Conservation (phyloP, 164 flowering plant genomes). For the Sedum album region DNA sequence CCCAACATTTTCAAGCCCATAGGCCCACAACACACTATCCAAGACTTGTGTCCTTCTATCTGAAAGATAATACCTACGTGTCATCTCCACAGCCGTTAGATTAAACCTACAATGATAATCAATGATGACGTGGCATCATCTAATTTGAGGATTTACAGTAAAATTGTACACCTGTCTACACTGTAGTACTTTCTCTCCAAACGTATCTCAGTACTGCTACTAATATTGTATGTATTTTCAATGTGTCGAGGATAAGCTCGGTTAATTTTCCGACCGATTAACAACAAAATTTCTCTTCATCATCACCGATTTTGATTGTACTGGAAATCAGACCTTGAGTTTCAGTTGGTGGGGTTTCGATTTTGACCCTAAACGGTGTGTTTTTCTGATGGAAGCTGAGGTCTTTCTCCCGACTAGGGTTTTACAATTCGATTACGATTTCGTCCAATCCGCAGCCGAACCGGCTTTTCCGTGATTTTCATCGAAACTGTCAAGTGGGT, state of each 20-base stretch:
- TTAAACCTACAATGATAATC: too few species aligned
- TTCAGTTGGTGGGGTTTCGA: not conserved
- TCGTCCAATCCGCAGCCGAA: not conserved
- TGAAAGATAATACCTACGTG: too few species aligned
- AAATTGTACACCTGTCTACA: not conserved
- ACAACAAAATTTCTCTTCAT: not conserved
- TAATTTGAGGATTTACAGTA: not conserved
- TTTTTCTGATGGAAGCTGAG: constrained; percentile 5
- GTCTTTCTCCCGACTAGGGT: not conserved
- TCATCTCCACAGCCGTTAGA: too few species aligned
- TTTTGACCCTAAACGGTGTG: not conserved
- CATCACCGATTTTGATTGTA: not conserved
- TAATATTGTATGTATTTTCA: constrained; percentile 1
- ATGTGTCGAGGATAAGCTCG: constrained; percentile 2
- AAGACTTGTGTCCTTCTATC: too few species aligned
- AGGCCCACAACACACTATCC: too few species aligned
- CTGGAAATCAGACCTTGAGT: not conserved
- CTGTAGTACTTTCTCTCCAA: not conserved
- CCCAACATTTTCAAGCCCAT: too few species aligned
- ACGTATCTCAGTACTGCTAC: not conserved
- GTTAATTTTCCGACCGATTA: not conserved
- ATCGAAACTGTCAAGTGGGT: not conserved
- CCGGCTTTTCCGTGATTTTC: not conserved
- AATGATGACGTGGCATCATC: not conserved
- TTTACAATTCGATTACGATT: not conserved